Evolutionary conservation across 257 asterid species (phyloP).

Genomic region (Jacaranda copaia): DNA sequence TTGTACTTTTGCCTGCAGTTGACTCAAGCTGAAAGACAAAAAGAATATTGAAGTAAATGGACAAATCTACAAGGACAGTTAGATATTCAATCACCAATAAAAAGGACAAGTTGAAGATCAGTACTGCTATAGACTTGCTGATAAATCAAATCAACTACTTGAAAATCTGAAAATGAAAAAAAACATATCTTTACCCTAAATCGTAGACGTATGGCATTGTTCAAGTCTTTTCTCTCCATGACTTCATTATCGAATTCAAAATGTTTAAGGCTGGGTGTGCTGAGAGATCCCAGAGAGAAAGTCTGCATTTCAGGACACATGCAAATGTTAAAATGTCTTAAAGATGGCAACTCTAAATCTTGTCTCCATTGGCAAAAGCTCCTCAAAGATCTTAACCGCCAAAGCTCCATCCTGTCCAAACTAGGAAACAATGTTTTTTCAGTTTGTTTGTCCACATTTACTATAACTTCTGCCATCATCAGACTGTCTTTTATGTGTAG

Average conservation of each 20-base stretch:
- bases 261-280: background rate
- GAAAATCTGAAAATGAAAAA: background rate
- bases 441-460: background rate
- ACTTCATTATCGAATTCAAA: background rate
- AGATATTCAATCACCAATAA: too few species aligned
- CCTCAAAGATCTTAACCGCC: background rate
- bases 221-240: conserved; percentile 10
- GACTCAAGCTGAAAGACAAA: background rate
- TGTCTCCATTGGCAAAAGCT: conserved; percentile 9
- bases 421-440: background rate
- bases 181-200: background rate
- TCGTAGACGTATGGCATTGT: background rate
- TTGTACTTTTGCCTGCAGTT: background rate
- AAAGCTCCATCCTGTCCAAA: background rate
- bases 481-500: background rate
- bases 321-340: background rate
- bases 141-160: background rate
- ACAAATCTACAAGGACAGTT: background rate
- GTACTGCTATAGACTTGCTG: background rate
- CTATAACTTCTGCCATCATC: conserved; percentile 4
- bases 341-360: background rate
- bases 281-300: background rate
- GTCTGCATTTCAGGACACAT: conserved; percentile 17
- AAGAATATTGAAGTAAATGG: background rate
- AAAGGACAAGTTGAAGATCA: background rate